A percentile compares a stretch with the other conserved stretches of the same genome.
These are phyloP conservation scores for Baudoinia panamericana DNA, from an alignment of 495 filamentous ascomycete species.

Conservation along the genomic window DNA sequence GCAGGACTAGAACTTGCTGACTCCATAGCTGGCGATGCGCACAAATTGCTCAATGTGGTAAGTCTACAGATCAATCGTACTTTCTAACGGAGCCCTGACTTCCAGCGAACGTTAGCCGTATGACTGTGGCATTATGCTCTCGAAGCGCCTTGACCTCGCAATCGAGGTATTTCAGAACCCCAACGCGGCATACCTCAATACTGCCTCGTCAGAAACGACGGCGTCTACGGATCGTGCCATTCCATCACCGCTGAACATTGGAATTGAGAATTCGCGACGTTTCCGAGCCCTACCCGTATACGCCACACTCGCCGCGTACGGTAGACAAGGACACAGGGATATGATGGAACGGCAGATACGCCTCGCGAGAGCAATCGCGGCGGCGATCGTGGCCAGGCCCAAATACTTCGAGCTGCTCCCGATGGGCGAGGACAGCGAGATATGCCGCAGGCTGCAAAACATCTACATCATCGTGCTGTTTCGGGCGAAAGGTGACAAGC, in stretches of 20 bases:
- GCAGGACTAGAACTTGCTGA: slow-evolving; percentile 73
- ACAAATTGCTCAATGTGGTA: slow-evolving; percentile 85
- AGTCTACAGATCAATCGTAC: slow-evolving; percentile 22
- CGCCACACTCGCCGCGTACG: slow-evolving; percentile 63
- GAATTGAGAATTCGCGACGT: slow-evolving; percentile 80
- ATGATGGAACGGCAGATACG: slow-evolving; percentile 62
- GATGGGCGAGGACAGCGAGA: slow-evolving; percentile 21
- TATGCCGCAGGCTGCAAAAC: slow-evolving; percentile 31
- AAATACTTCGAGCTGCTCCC: slow-evolving; percentile 61
- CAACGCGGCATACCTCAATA: slow-evolving; percentile 68
- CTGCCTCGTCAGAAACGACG: slow-evolving; percentile 23
- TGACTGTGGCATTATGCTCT: slow-evolving; percentile 83
- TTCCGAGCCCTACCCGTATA: slow-evolving; percentile 86
- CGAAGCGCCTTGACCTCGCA: slow-evolving; percentile 43
- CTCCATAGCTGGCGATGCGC: slow-evolving; percentile 73
- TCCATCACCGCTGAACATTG: slow-evolving; percentile 73
- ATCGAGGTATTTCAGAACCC: slow-evolving; percentile 64
- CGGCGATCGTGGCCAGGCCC: slow-evolving; percentile 42
- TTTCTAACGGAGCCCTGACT: too few species aligned
- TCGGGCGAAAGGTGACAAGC: slow-evolving; percentile 49
- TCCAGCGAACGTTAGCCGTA: slow-evolving; percentile 59
- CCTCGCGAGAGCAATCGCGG: slow-evolving; percentile 55
- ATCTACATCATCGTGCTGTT: slow-evolving; percentile 75
- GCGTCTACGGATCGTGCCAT: slow-evolving; percentile 30
- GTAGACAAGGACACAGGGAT: slow-evolving; percentile 50